Evolutionary conservation across 768 basidiomycete genomes (phyloP).

Genomic region (Boletales sp.): DNA sequence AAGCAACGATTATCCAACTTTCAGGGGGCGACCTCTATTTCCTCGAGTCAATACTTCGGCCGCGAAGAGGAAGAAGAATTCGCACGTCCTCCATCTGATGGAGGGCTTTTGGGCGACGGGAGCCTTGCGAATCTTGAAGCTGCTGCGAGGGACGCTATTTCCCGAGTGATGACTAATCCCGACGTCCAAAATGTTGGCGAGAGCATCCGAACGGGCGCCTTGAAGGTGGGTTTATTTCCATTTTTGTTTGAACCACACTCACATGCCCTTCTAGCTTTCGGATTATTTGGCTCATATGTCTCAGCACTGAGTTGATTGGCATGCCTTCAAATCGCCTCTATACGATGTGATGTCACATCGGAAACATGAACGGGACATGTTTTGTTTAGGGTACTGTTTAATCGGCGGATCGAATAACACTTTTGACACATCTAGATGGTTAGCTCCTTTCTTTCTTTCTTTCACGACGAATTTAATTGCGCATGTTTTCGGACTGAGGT

Average conservation of each 20-base stretch:
- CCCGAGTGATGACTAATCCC: constrained; percentile 74
- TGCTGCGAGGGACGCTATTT: constrained; percentile 73
- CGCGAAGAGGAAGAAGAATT: constrained; percentile 71
- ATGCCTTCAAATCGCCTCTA: not conserved
- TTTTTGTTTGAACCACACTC: not conserved
- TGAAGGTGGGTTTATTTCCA: constrained; percentile 57
- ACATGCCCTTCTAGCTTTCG: constrained; percentile 41
- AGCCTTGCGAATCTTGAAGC: constrained; percentile 52
- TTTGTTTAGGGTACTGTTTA: constrained; percentile 8
- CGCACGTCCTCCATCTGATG: constrained; percentile 46
- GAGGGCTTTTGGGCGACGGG: constrained; percentile 49
- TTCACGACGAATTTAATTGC: constrained; percentile 1
- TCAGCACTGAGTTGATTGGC: constrained; percentile 29
- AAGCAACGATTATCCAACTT: constrained; percentile 79
- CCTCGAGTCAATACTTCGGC: constrained; percentile 95
- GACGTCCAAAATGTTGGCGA: constrained; percentile 86
- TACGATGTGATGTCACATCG: not conserved
- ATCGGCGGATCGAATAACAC: constrained; percentile 10
- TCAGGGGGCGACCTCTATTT: constrained; percentile 90
- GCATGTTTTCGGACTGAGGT: not conserved
- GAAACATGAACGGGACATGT: constrained; percentile 2
- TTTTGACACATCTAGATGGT: constrained; percentile 1
- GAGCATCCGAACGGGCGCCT: constrained; percentile 70
- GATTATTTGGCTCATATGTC: constrained; percentile 73
- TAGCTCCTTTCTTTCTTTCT: not conserved